Conservation (phyloP, 2,329 filamentous ascomycete species). For the Clarireedia monteithiana region DNA sequence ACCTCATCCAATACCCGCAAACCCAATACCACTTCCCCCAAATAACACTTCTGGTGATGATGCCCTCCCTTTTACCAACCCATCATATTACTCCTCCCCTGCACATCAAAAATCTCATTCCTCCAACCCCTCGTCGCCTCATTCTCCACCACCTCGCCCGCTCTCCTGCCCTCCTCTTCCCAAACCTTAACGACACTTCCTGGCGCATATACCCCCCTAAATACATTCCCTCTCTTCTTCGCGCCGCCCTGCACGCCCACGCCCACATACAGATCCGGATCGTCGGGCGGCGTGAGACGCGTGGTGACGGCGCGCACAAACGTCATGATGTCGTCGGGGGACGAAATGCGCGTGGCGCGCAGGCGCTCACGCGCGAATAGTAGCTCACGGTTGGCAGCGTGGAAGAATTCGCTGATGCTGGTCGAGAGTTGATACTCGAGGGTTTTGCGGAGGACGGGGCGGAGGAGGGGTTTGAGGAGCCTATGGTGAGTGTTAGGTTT, state of each 20-base stretch:
- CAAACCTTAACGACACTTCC: conserved; percentile 86
- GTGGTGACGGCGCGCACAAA: conserved; percentile 80
- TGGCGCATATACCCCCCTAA: conserved; percentile 79
- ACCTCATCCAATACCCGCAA: too few relatives aligned
- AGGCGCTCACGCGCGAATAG: conserved; percentile 81
- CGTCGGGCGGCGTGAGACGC: conserved; percentile 60
- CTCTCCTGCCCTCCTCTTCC: conserved; percentile 68
- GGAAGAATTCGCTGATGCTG: conserved; percentile 61
- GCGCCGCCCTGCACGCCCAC: conserved; percentile 57
- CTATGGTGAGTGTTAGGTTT: not conserved
- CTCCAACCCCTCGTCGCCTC: conserved; percentile 60
- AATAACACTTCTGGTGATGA: too few relatives aligned
- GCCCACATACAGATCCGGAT: conserved; percentile 68
- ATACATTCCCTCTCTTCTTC: conserved; percentile 52
- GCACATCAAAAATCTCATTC: conserved; percentile 68
- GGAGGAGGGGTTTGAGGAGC: conserved; percentile 72
- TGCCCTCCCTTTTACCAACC: not conserved
- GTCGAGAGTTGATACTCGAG: conserved; percentile 72
- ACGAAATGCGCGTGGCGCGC: conserved; percentile 74
- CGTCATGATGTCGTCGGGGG: conserved; percentile 70
- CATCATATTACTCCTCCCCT: conserved; percentile 12
- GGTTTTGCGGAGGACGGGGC: conserved; percentile 70
- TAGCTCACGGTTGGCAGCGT: conserved; percentile 74
- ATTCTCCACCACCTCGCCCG: conserved; percentile 67
- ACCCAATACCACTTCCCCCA: too few relatives aligned